A percentile compares a stretch with the other conserved stretches of the same genome.
phyloP scores from a whole-genome alignment of 1,139 yeast species.

The Kodamaea arcana region DNA sequence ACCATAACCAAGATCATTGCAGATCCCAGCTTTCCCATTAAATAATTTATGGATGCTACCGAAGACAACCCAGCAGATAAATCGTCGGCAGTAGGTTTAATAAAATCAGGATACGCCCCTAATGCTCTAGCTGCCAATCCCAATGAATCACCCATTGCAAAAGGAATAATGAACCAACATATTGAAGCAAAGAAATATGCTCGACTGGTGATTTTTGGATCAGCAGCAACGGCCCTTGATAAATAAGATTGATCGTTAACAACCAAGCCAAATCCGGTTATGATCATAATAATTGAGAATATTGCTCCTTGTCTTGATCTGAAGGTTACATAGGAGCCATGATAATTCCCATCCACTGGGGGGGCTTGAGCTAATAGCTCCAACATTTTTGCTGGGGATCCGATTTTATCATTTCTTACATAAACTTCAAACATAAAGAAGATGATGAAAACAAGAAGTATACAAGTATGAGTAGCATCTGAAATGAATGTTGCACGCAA shows the following conservation, averaged over 20 bases:
- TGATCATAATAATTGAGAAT: conserved; percentile 28
- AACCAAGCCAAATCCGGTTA: conserved; percentile 55
- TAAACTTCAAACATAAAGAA: conserved; percentile 41
- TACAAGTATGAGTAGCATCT: conserved; percentile 44
- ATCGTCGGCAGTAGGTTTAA: conserved; percentile 18
- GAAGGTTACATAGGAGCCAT: conserved; percentile 47
- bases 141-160: conserved; percentile 39
- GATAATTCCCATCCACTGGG: conserved; percentile 40
- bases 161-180: conserved; percentile 40
- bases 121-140: conserved; percentile 38
- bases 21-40: conserved; percentile 44
- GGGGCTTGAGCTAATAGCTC: conserved; percentile 32
- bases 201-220: conserved; percentile 29
- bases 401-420: conserved; percentile 36
- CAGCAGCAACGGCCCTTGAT: conserved; percentile 33
- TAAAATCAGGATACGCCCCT: conserved; percentile 24
- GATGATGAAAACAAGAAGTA: conserved; percentile 35
- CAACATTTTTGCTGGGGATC: conserved; percentile 45
- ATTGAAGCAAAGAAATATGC: conserved; percentile 44
- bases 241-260: conserved; percentile 63
- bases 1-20: conserved; percentile 41
- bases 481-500: conserved; percentile 44
- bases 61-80: conserved; percentile 39
- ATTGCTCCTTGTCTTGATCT: conserved; percentile 40
- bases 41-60: conserved; percentile 38